Percentiles rank a stretch among this genome's conserved stretches.
Evolutionary conservation across 2,329 filamentous ascomycete species (phyloP).

Genomic region (Calonectria pteridis): DNA sequence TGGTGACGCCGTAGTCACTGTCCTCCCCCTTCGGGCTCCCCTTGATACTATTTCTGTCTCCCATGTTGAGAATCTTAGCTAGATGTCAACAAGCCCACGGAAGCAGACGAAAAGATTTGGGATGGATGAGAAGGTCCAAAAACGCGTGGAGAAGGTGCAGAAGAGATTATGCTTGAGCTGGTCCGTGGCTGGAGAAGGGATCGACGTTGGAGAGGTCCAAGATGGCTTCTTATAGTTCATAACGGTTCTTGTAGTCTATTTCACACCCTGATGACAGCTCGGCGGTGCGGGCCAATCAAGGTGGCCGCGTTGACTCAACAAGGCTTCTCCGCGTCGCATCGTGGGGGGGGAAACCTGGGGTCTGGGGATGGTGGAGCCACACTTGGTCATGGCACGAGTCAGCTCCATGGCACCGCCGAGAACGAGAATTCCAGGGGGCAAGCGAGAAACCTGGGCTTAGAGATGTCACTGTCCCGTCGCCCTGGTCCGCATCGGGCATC

Average conservation of each 20-base stretch:
- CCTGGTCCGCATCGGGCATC: neutral
- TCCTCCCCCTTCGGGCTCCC: neutral
- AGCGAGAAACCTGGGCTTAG: neutral
- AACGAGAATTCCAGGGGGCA: neutral
- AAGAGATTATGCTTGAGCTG: neutral
- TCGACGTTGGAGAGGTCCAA: constrained; percentile 2
- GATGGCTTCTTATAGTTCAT: constrained; percentile 4
- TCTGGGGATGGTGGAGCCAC: constrained; percentile 2
- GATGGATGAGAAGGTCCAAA: neutral
- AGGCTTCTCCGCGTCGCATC: neutral
- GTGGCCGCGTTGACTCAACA: neutral
- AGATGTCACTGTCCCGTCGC: neutral
- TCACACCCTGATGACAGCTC: neutral
- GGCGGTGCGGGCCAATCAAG: neutral
- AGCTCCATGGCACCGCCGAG: neutral
- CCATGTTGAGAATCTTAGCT: neutral
- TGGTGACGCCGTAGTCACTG: neutral
- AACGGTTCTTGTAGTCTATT: neutral
- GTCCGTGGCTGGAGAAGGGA: neutral
- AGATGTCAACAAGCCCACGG: neutral
- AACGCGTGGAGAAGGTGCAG: neutral
- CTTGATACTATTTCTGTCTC: neutral
- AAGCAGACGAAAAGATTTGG: neutral
- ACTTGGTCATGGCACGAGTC: neutral
- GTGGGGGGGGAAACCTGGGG: constrained; percentile 4